Percentiles rank a stretch among this genome's conserved stretches.
phyloP scores from a whole-genome alignment of 768 basidiomycete genomes.

The Mycena crocata region DNA sequence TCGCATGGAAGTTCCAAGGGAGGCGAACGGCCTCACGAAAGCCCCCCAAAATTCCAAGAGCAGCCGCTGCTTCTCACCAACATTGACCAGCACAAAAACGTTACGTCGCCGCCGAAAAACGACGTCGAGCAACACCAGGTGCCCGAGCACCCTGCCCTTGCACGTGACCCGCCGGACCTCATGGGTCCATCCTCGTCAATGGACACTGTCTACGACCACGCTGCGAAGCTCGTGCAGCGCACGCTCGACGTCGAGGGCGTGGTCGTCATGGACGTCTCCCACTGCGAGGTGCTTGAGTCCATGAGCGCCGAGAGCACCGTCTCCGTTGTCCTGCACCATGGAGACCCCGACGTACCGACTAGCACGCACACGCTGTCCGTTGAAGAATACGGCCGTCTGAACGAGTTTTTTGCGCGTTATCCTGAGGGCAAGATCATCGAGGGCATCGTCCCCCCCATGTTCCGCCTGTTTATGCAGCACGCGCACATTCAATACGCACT shows the following conservation, averaged over 20 bases:
- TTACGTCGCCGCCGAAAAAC: background rate
- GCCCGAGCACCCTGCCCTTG: too few relatives aligned
- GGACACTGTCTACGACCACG: constrained; percentile 92
- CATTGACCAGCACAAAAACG: constrained; percentile 15
- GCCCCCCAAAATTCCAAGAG: too few relatives aligned
- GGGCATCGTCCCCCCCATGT: constrained; percentile 84
- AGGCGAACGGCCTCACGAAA: too few relatives aligned
- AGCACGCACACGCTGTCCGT: constrained; percentile 67
- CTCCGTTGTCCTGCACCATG: constrained; percentile 77
- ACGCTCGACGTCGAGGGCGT: constrained; percentile 95
- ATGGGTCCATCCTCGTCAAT: constrained; percentile 61
- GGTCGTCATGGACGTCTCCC: constrained; percentile 91
- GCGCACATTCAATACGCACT: constrained; percentile 87
- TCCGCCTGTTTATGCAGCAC: constrained; percentile 83
- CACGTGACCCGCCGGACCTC: constrained; percentile 40
- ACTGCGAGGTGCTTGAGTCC: constrained; percentile 88
- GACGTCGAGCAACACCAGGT: background rate
- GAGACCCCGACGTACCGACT: constrained; percentile 65
- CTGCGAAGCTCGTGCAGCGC: constrained; percentile 87
- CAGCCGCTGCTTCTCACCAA: too few relatives aligned
- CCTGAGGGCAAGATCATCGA: constrained; percentile 92
- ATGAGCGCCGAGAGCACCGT: constrained; percentile 70
- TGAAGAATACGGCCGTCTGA: constrained; percentile 81
- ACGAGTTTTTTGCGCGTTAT: constrained; percentile 80
- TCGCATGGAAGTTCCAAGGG: too few relatives aligned